Conservation (phyloP, 345 rosid genomes). For the Fremontodendron californicum region DNA sequence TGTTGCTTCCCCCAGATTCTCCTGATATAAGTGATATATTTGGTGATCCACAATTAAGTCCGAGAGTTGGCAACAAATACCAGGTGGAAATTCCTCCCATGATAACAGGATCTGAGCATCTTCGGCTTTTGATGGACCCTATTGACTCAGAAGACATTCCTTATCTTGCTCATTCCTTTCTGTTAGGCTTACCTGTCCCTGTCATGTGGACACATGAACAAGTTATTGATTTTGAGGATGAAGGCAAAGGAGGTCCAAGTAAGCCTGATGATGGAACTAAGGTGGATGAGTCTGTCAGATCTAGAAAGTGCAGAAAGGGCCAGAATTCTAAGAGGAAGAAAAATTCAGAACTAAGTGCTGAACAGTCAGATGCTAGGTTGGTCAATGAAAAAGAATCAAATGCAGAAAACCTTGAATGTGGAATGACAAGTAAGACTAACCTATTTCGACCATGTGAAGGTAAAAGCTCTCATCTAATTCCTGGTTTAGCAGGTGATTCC, state of each 20-base stretch:
- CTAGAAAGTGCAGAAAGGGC: slow-evolving; percentile 31
- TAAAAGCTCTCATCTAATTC: slow-evolving; percentile 29
- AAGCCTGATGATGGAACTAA: slow-evolving; percentile 22
- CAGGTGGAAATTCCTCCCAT: slow-evolving; percentile 61
- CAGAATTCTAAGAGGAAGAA: slow-evolving; percentile 29
- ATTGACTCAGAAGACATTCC: slow-evolving; percentile 26
- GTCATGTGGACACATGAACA: slow-evolving; percentile 37
- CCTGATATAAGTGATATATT: slow-evolving; percentile 37
- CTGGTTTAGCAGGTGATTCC: slow-evolving; percentile 45
- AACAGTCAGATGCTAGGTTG: slow-evolving; percentile 17
- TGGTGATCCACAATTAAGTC: slow-evolving; percentile 48
- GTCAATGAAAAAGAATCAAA: slow-evolving; percentile 28
- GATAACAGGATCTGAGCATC: slow-evolving; percentile 41
- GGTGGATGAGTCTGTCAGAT: slow-evolving; percentile 34
- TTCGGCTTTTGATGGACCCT: slow-evolving; percentile 37
- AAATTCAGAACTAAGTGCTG: slow-evolving; percentile 21
- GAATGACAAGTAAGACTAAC: slow-evolving; percentile 20
- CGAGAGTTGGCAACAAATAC: slow-evolving; percentile 62
- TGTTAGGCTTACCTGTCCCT: slow-evolving; percentile 46
- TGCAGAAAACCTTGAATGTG: slow-evolving; percentile 21
- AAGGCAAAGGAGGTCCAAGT: slow-evolving; percentile 9
- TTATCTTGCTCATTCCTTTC: slow-evolving; percentile 39
- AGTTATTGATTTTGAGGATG: slow-evolving; percentile 9
- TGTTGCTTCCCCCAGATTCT: slow-evolving; percentile 29
- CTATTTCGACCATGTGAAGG: slow-evolving; percentile 9